phyloP scores from a whole-genome alignment of 179 eudicot species.

The Spergularia azorica region DNA sequence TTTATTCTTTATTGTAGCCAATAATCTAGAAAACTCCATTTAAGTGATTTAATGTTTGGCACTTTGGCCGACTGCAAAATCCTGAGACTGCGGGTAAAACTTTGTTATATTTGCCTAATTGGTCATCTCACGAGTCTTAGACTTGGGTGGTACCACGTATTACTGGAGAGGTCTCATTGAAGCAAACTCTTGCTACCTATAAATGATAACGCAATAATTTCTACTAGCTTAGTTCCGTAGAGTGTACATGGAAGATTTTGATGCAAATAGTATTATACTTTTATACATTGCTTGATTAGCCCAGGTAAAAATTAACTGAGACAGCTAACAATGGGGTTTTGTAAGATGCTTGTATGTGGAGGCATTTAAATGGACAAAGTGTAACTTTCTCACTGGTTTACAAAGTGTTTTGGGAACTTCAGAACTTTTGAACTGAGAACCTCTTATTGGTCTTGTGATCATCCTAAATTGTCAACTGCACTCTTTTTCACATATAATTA shows the following conservation, averaged over 20 bases:
- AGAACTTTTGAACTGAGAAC: neutral
- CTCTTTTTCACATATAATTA: neutral
- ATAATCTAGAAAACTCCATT: no score
- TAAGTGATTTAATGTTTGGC: no score
- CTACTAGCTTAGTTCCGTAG: constrained; percentile 10
- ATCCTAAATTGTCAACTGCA: constrained; percentile 10
- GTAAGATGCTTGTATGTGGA: constrained; percentile 25
- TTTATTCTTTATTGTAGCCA: no score
- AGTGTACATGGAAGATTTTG: constrained; percentile 18
- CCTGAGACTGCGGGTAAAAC: no score
- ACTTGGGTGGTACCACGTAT: constrained; percentile 18
- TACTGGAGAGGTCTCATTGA: constrained; percentile 14
- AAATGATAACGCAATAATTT: constrained; percentile 14
- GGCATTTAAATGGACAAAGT: constrained; percentile 28
- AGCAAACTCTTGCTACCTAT: neutral
- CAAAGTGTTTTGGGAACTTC: constrained; percentile 8
- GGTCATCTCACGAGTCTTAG: neutral
- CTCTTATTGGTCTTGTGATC: constrained; percentile 14
- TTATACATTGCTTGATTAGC: neutral
- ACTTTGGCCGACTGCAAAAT: no score
- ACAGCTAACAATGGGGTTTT: constrained; percentile 7
- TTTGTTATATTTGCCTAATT: no score
- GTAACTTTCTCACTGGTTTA: neutral
- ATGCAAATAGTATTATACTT: constrained; percentile 10
- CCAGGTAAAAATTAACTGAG: constrained; percentile 8